Conservation (phyloP, 148 eudicot species). For the Cornus florida region DNA sequence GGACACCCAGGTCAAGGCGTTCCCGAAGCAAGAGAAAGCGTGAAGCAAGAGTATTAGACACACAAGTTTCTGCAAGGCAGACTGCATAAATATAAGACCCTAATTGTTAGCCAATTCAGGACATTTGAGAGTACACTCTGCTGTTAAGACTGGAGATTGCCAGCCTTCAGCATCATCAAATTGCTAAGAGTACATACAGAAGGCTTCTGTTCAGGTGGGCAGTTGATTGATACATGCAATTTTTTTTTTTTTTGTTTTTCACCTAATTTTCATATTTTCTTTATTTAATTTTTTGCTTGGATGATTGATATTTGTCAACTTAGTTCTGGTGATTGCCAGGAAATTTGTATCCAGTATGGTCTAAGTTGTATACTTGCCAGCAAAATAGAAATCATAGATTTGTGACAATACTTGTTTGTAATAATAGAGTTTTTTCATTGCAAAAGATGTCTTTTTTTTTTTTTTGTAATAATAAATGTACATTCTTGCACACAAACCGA, state of each 20-base stretch:
- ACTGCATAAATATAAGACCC: background rate
- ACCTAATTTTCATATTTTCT: conserved; percentile 11
- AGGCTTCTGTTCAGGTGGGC: conserved; percentile 6
- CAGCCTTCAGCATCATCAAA: conserved; percentile 4
- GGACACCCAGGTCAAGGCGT: conserved; percentile 50
- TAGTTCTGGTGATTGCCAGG: conserved; percentile 7
- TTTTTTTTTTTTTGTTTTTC: too few species aligned
- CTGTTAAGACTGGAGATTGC: conserved; percentile 3
- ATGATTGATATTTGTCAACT: conserved; percentile 11
- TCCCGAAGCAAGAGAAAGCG: conserved; percentile 72
- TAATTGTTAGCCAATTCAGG: background rate
- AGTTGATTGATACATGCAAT: conserved; percentile 15
- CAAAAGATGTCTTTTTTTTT: too few species aligned
- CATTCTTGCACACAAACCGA: too few species aligned
- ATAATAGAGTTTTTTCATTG: too few species aligned
- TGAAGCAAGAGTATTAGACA: conserved; percentile 48
- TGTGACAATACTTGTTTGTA: background rate
- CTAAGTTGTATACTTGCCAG: conserved; percentile 21
- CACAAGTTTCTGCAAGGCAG: conserved; percentile 36
- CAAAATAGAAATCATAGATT: conserved; percentile 9
- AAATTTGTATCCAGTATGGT: conserved; percentile 5
- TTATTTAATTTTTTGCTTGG: conserved; percentile 2
- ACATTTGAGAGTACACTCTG: conserved; percentile 2
- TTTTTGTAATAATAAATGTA: too few species aligned
- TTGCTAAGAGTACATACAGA: background rate